Conservation (phyloP, 768 basidiomycete genomes). For the Suillus subalutaceus region DNA sequence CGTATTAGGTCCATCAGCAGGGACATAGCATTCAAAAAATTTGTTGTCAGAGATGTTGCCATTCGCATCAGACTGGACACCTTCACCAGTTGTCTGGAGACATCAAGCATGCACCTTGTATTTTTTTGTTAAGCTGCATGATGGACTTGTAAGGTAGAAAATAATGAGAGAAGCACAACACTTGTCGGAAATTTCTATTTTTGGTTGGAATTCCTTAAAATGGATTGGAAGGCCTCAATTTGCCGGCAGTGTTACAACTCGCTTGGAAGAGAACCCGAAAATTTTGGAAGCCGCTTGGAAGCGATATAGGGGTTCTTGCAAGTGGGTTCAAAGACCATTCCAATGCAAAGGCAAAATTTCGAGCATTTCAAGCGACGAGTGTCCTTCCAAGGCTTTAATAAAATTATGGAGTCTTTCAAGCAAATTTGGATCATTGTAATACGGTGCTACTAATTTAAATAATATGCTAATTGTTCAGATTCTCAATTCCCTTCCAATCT, state of each 20-base stretch:
- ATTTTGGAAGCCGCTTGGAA: not conserved
- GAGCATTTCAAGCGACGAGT: not conserved
- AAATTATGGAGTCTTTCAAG: no score
- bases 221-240: not conserved
- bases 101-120: no score
- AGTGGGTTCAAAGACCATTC: not conserved
- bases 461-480: no score
- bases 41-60: conserved; percentile 6
- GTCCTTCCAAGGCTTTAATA: not conserved
- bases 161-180: no score
- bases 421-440: no score
- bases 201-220: not conserved
- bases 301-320: not conserved
- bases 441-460: no score
- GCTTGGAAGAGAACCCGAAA: not conserved
- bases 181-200: not conserved
- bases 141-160: no score
- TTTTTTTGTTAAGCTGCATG: no score
- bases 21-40: conserved; percentile 8
- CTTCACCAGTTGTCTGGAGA: no score
- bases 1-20: not conserved
- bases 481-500: no score
- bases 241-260: not conserved
- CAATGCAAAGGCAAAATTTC: not conserved
- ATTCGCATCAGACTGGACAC: no score